Base-by-base conservation (phyloP, 2,329 filamentous ascomycete species). In the Paracamarosporium sp. region DNA sequence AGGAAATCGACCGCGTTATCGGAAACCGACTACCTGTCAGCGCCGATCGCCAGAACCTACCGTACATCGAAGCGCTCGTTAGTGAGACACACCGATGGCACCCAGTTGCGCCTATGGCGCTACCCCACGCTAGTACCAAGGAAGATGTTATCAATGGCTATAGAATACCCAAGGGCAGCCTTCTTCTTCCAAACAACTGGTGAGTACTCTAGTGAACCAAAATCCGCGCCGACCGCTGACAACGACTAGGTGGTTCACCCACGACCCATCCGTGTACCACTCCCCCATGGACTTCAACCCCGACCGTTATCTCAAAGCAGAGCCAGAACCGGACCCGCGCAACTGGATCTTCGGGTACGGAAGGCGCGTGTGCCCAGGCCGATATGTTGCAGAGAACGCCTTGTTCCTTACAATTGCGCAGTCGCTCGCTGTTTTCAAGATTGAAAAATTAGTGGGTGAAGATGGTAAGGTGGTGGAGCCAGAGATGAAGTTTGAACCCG, bases 21-120 rank as follows among this genome's bases (percentile, higher is more conserved):
- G 82, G 82, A 5, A 65, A 74, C 35, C 72, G 83, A 6, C 69
- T 86, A 1, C 83, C 84, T 1, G 74, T 66, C 0, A 80, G 82
- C 56, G 73, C 78, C 2, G 83, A 86, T 59, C 72, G 79, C 7
- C 69, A 74, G 0, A 67, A 68, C 0, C 69, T 86, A 25, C 68
- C 67, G 17, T 78, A 78, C 36, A 69, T 77, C 51, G 58, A 67
- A 7, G 67, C 69, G 1, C 56, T 74, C 4, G 63, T 76, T 28
- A 68, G 72, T 0, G 78, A 80, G 7, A 81, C 84, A 17, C 79
- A 85, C 24, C 78, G 77, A 0, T 76, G 73, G 73, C 69, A 69
- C 27, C 68, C 67, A 4, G 64, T 75, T 22, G 27, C 55, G 0
- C 68, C 70, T 3, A 71, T 76, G 62, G 73, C 68, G 5, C 40